phyloP scores from a whole-genome alignment of 2,329 filamentous ascomycete species.

The Aspergillus bombycis region DNA sequence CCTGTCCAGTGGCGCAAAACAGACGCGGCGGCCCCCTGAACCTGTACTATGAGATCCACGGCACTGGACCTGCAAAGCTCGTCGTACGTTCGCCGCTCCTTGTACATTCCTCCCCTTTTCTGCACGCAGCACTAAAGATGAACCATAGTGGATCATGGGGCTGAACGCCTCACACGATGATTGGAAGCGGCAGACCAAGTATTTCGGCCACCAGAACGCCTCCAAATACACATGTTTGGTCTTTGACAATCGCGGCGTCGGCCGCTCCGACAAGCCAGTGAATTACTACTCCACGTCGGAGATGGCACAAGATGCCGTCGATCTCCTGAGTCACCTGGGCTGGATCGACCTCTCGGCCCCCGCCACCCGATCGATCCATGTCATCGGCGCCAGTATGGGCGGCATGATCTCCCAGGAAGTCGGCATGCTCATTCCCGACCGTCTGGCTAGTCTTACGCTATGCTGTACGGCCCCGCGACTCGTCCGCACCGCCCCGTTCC shows the following conservation, averaged over 20 bases:
- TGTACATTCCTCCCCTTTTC: not conserved
- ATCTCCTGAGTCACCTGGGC: slow-evolving; percentile 69
- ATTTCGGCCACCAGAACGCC: slow-evolving; percentile 74
- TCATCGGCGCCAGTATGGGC: slow-evolving; percentile 81
- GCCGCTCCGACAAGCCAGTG: slow-evolving; percentile 75
- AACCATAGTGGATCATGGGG: slow-evolving; percentile 74
- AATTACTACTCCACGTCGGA: slow-evolving; percentile 78
- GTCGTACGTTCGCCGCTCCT: slow-evolving; percentile 60
- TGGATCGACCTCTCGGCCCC: slow-evolving; percentile 57
- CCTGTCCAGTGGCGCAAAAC: slow-evolving; percentile 65
- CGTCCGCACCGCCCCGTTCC: slow-evolving; percentile 60
- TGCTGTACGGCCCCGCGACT: slow-evolving; percentile 65
- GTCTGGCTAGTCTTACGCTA: slow-evolving; percentile 61
- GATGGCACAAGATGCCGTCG: slow-evolving; percentile 79
- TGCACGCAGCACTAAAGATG: not conserved
- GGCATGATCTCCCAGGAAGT: slow-evolving; percentile 93
- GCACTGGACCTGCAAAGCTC: slow-evolving; percentile 70
- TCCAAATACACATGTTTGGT: slow-evolving; percentile 73
- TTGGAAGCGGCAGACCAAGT: slow-evolving; percentile 82
- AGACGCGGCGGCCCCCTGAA: slow-evolving; percentile 72
- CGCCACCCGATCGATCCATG: slow-evolving; percentile 59
- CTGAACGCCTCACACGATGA: slow-evolving; percentile 68
- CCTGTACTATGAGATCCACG: slow-evolving; percentile 80
- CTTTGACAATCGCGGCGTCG: slow-evolving; percentile 84
- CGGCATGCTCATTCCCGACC: slow-evolving; percentile 41